Conservation (phyloP, 1,284 basidiomycete genomes). For the Xerocomus tenax region DNA sequence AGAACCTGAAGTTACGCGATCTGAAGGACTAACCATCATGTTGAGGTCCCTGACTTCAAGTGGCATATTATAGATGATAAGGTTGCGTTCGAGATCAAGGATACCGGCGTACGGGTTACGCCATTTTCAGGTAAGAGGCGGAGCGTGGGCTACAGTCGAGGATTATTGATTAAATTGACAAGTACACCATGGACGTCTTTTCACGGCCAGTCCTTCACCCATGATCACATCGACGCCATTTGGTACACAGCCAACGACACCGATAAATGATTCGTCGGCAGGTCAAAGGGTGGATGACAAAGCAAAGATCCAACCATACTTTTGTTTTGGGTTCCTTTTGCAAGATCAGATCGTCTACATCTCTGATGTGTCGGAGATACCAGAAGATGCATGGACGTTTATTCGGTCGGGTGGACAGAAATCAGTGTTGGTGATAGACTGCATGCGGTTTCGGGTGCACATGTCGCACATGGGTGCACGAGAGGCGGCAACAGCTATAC, state of each 20-base stretch:
- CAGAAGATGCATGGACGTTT: slow-evolving; percentile 55
- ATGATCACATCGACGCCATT: slow-evolving; percentile 38
- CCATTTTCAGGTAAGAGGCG: slow-evolving; percentile 54
- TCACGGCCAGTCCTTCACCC: slow-evolving; percentile 36
- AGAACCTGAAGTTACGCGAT: not conserved
- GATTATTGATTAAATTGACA: slow-evolving; percentile 5
- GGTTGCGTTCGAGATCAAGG: slow-evolving; percentile 54
- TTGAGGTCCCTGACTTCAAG: slow-evolving; percentile 64
- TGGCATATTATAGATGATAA: slow-evolving; percentile 70
- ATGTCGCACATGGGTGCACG: slow-evolving; percentile 66
- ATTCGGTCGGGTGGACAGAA: slow-evolving; percentile 36
- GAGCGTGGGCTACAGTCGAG: not conserved
- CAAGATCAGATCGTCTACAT: slow-evolving; percentile 58
- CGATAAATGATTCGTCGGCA: slow-evolving; percentile 19
- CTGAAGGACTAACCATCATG: slow-evolving; percentile 1
- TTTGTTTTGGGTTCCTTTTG: slow-evolving; percentile 69
- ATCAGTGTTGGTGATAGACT: slow-evolving; percentile 62
- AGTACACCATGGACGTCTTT: slow-evolving; percentile 63
- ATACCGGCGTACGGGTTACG: slow-evolving; percentile 53
- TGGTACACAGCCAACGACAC: slow-evolving; percentile 40
- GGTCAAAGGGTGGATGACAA: slow-evolving; percentile 3
- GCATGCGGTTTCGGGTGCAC: slow-evolving; percentile 52
- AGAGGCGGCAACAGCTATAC: slow-evolving; percentile 47
- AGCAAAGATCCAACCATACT: slow-evolving; percentile 45
- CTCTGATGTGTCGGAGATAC: slow-evolving; percentile 68